Conservation (phyloP, 495 filamentous ascomycete genomes). For the Podospora comata region DNA sequence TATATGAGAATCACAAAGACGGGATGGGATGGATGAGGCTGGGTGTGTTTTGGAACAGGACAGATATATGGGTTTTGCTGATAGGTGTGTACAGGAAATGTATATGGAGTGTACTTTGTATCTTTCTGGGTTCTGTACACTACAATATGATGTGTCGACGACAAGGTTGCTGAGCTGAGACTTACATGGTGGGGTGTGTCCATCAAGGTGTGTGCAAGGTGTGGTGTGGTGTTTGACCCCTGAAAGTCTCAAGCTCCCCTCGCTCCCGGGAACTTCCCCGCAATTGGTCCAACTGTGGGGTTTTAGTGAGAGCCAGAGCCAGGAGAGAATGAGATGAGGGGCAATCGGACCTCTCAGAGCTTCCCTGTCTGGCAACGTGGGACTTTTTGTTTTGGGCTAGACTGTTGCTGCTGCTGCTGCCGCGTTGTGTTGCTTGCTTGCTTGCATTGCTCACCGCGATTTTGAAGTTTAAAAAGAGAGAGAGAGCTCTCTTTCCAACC, state of each 20-base stretch:
- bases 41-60: background rate
- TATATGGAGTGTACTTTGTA: background rate
- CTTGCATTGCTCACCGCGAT: slow-evolving; percentile 15
- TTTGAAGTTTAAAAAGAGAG: slow-evolving; percentile 7
- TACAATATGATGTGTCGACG: background rate
- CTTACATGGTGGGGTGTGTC: background rate
- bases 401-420: background rate
- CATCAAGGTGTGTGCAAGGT: background rate
- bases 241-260: background rate
- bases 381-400: slow-evolving; percentile 3
- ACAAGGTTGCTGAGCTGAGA: background rate
- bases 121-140: background rate
- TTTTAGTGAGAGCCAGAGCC: background rate
- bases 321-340: slow-evolving; percentile 5
- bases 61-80: background rate
- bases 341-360: slow-evolving; percentile 16
- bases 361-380: slow-evolving; percentile 21
- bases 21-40: background rate
- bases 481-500: background rate
- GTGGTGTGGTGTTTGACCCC: background rate
- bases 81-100: background rate
- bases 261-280: background rate
- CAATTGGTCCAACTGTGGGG: background rate
- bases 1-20: background rate
- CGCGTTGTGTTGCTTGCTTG: background rate